phyloP scores from a whole-genome alignment of 2,329 filamentous ascomycete genomes.

The Fusarium kyushuense region DNA sequence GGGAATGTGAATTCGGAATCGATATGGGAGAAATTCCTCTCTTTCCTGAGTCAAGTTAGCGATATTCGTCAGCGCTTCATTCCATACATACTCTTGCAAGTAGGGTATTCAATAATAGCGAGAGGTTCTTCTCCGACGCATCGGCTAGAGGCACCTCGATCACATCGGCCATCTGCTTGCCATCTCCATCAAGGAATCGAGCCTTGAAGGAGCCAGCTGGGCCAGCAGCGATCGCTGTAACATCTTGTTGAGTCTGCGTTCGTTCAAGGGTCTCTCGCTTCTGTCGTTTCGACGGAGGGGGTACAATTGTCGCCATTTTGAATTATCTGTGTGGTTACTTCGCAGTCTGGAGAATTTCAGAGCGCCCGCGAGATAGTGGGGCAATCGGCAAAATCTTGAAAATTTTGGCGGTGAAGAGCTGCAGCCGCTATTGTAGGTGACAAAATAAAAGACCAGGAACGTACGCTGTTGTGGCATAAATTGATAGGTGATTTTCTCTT shows the following conservation, averaged over 20 bases:
- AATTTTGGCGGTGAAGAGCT: slow-evolving; percentile 51
- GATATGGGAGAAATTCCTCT: slow-evolving; percentile 71
- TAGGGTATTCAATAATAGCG: slow-evolving; percentile 85
- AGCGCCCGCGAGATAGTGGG: slow-evolving; percentile 43
- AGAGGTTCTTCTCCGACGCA: slow-evolving; percentile 89
- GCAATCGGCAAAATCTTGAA: slow-evolving; percentile 49
- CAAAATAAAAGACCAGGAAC: background rate
- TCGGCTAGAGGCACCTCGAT: slow-evolving; percentile 83
- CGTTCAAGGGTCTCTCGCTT: slow-evolving; percentile 79
- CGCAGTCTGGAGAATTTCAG: slow-evolving; percentile 23
- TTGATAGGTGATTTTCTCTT: background rate
- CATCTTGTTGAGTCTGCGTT: slow-evolving; percentile 79
- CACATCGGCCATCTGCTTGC: slow-evolving; percentile 77
- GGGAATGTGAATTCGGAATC: slow-evolving; percentile 70
- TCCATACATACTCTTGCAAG: slow-evolving; percentile 73
- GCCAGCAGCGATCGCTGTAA: slow-evolving; percentile 71
- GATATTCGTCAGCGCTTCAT: background rate
- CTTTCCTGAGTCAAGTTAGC: slow-evolving; percentile 56
- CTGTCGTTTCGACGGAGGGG: slow-evolving; percentile 90
- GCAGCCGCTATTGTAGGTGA: slow-evolving; percentile 9
- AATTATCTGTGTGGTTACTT: slow-evolving; percentile 11
- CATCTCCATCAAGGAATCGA: slow-evolving; percentile 86
- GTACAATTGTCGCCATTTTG: slow-evolving; percentile 81
- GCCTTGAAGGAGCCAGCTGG: slow-evolving; percentile 83
- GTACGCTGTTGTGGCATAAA: background rate